Evolutionary conservation across 345 rosid genomes (phyloP).

Genomic region (Barbarea vulgaris): DNA sequence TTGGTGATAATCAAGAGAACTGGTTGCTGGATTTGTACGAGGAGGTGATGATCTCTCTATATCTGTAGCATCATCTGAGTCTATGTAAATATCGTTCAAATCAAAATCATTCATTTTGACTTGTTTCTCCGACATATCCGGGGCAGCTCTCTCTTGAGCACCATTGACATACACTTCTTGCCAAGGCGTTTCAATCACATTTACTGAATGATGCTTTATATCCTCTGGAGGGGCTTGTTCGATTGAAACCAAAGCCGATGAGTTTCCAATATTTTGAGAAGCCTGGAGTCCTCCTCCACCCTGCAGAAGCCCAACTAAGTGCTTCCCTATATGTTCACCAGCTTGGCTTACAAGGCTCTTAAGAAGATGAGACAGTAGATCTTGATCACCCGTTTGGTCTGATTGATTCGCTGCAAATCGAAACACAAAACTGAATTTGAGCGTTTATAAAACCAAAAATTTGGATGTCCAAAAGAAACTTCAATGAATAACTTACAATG

Average conservation of each 20-base stretch:
- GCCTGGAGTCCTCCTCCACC: slow-evolving; percentile 54
- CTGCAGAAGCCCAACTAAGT: slow-evolving; percentile 57
- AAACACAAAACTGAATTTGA: neutral
- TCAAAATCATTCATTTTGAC: slow-evolving; percentile 82
- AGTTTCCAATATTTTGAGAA: slow-evolving; percentile 50
- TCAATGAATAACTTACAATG: slow-evolving; percentile 64
- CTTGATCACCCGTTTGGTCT: slow-evolving; percentile 65
- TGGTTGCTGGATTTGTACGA: slow-evolving; percentile 56
- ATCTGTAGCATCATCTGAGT: slow-evolving; percentile 81
- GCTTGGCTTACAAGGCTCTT: slow-evolving; percentile 68
- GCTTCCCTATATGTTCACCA: slow-evolving; percentile 62
- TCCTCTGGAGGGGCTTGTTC: slow-evolving; percentile 49
- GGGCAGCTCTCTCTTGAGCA: slow-evolving; percentile 35
- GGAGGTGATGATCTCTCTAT: slow-evolving; percentile 64
- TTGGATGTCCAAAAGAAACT: neutral
- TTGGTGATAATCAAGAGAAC: slow-evolving; percentile 65
- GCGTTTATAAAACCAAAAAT: neutral
- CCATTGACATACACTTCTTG: slow-evolving; percentile 44
- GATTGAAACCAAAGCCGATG: slow-evolving; percentile 50
- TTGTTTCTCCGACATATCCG: slow-evolving; percentile 48
- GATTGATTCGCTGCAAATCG: slow-evolving; percentile 69
- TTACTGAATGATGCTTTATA: slow-evolving; percentile 46
- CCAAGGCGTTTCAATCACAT: slow-evolving; percentile 45
- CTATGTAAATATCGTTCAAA: slow-evolving; percentile 79
- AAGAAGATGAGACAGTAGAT: slow-evolving; percentile 72